These are phyloP conservation scores for Pseudocercospora vitis DNA, from an alignment of 2,329 filamentous ascomycete species.

Conservation along the genomic window DNA sequence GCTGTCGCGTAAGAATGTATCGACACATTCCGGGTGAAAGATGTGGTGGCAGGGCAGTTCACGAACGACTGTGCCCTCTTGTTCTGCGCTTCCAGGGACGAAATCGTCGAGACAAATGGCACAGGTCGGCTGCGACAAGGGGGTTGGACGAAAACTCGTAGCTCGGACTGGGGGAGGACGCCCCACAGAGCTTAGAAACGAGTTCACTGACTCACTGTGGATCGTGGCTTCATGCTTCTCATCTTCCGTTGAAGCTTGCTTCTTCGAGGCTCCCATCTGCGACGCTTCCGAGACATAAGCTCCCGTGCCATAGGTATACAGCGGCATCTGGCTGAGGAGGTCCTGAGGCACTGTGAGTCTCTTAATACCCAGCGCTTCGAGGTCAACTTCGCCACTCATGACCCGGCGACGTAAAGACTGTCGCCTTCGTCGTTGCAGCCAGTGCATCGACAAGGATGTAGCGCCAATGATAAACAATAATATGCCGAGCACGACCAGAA, in stretches of 20 bases:
- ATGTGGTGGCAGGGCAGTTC: conserved; percentile 90
- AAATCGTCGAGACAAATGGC: conserved; percentile 89
- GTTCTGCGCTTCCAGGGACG: conserved; percentile 40
- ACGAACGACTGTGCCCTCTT: conserved; percentile 62
- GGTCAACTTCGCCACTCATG: conserved; percentile 74
- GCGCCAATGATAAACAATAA: conserved; percentile 65
- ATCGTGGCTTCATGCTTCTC: conserved; percentile 11
- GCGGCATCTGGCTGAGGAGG: conserved; percentile 70
- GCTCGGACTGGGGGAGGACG: conserved; percentile 13
- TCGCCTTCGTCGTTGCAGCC: conserved; percentile 71
- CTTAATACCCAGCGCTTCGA: conserved; percentile 83
- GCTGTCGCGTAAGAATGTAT: conserved; percentile 73
- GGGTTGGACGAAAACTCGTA: conserved; percentile 29
- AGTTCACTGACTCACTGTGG: conserved; percentile 5
- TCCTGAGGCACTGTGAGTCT: conserved; percentile 72
- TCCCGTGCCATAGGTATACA: conserved; percentile 66
- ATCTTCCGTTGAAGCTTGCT: conserved; percentile 14
- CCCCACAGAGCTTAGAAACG: conserved; percentile 4
- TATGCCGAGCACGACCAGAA: conserved; percentile 67
- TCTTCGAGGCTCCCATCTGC: background rate
- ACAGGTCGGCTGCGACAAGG: conserved; percentile 74
- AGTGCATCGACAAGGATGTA: conserved; percentile 73
- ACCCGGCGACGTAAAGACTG: conserved; percentile 68
- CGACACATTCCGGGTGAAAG: conserved; percentile 89
- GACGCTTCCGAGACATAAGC: conserved; percentile 8